Base-by-base conservation (phyloP, 2,329 filamentous ascomycete genomes). In the Beauveria scarabaeidicola region DNA sequence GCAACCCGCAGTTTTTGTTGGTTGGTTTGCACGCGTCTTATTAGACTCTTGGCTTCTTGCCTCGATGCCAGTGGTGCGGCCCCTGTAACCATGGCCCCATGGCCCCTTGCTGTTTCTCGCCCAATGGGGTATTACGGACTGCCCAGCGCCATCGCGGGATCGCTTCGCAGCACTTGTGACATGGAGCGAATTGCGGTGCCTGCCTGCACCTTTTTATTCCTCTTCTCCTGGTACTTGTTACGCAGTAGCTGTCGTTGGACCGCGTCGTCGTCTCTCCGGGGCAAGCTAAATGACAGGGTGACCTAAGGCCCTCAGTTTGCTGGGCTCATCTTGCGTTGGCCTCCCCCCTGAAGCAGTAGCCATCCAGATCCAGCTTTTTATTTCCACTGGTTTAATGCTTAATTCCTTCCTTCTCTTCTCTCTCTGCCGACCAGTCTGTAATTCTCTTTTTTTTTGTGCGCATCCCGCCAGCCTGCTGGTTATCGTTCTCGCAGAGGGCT, bases 101-200 rank as follows among this genome's bases (percentile, higher is more conserved):
- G 47, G 47, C 32, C 15, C 43, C 27, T 19, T 38, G 52, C 15
- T 23, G n/a, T 21, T 11, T 23, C 10, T 58, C 32, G 17, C 54
- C 54, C 44, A 29, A 58, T 58, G 46, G 54, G 43, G 54, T 40
- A 48, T 8, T 41, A 57, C 21, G 44, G 23, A 58, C n/a, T 23
- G 55, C n/a, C 38, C 56, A 58, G 21, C 38, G 19, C 23, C 47
- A 58, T 58, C 56, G 32, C 25, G 47, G 38, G 56, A 58, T 58
- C 56, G 46, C 38, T 17, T 50, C 21, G 32, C 36, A 50, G 21
- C 3, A 53, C 23, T 17, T 10, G 40, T n/a, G 3, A 41, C 19
- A 13, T 10, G 17, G 27, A 27, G 17, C 29, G 29, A 4, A 11
- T 51, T 32, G 10, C 29, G 11, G n/a, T 32, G 48, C n/a, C 11